Base-by-base conservation (phyloP, 768 basidiomycete species). In the Suillus clintonianus region DNA sequence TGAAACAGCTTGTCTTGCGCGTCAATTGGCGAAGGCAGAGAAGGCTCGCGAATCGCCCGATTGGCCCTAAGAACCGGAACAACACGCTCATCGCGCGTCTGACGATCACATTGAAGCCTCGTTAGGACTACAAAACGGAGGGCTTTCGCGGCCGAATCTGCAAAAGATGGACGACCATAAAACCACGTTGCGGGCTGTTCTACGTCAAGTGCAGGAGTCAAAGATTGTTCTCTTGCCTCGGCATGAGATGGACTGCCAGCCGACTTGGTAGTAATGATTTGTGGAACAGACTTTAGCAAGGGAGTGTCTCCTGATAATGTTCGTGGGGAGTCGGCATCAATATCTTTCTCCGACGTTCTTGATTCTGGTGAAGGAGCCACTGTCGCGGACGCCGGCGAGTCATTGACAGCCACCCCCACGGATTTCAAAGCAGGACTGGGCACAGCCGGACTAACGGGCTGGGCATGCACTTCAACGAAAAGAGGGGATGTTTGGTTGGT, bases 41-140 rank as follows among this genome's bases (percentile, higher is more conserved):
- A 53, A 60, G 71, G 19, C 68, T 74, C 74, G 5, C 81, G 77
- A 55, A 85, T 76, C 10, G 82, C 74, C 65, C 78, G 78, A 71
- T 92, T 92, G 36, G 85, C 82, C 67, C 82, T 73, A 15, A 94
- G 77, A 24, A 93, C 80, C 2, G 89, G 89, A 30, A 82, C 80
- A 11, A 90, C 80, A 24, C 85, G 83, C 67, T 90, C 88, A 45
- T 83, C 81, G 24, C 85, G 84, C 13, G 87, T 83, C 71, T 89
- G 87, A 15, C 77, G 79, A 71, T 91, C 88, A 64, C 78, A 80
- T 41, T 83, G 80, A 45, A 88, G 79, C 34, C 90, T 83, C 11
- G 86, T 83, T 77, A 86, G 84, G 32, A 90, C 81, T 15, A 88
- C 85, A 32, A 88, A 77, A 30, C 86, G 85, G 48, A 92, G 79